Conservation (phyloP, 148 eudicot genomes). For the Amaranthus hypochondriacus region DNA sequence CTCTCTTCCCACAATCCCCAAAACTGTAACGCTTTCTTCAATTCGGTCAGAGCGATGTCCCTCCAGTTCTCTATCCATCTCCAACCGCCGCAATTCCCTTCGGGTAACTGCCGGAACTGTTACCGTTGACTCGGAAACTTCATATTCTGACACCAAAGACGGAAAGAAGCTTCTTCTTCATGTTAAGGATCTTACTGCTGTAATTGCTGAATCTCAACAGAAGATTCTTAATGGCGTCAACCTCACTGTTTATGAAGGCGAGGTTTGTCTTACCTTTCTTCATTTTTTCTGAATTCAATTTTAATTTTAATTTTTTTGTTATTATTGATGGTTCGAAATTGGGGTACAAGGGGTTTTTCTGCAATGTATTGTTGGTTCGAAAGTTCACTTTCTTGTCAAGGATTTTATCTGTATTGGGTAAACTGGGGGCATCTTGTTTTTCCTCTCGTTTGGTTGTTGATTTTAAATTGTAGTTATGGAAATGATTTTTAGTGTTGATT, state of each 20-base stretch:
- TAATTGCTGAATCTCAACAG: slow-evolving; percentile 56
- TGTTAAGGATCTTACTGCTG: slow-evolving; percentile 78
- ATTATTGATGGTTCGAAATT: too few species aligned
- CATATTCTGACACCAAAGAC: slow-evolving; percentile 29
- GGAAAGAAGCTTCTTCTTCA: slow-evolving; percentile 55
- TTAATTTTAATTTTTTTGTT: too few species aligned
- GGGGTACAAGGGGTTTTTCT: too few species aligned
- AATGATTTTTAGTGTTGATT: too few species aligned
- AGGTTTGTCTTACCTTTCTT: slow-evolving; percentile 39
- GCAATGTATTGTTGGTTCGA: too few species aligned
- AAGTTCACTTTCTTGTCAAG: too few species aligned
- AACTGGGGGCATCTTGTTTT: too few species aligned
- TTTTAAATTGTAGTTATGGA: too few species aligned
- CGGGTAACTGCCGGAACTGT: slow-evolving; percentile 22
- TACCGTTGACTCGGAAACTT: slow-evolving; percentile 46
- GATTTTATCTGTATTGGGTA: too few species aligned
- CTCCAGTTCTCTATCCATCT: neutral
- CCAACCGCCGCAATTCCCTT: slow-evolving; percentile 18
- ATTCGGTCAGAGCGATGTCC: neutral
- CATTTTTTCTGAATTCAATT: too few species aligned
- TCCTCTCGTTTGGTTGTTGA: too few species aligned
- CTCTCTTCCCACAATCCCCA: neutral
- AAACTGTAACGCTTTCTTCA: slow-evolving; percentile 3
- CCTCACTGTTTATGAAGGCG: slow-evolving; percentile 76
- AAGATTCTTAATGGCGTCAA: slow-evolving; percentile 73